A percentile compares a stretch with the other conserved stretches of the same genome.
Evolutionary conservation across 768 basidiomycete genomes (phyloP).

Genomic region (Boletus pseudopeckii): DNA sequence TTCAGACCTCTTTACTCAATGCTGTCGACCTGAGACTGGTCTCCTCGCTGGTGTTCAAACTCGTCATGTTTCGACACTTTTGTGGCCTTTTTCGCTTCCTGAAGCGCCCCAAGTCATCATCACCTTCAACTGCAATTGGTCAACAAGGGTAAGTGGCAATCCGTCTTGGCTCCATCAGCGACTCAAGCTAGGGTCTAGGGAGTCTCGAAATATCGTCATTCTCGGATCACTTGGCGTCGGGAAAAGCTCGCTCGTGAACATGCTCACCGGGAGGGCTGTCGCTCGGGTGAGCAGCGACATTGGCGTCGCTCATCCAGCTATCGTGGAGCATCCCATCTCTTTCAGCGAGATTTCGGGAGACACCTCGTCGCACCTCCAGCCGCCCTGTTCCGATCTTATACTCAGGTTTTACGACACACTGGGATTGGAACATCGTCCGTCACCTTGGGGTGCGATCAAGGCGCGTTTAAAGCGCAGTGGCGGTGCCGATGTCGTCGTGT

Average conservation of each 20-base stretch:
- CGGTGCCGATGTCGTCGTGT: constrained; percentile 31
- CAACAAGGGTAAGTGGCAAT: constrained; percentile 8
- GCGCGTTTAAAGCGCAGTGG: constrained; percentile 11
- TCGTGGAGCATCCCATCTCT: constrained; percentile 12
- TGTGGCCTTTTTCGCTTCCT: neutral
- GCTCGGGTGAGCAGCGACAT: constrained; percentile 27
- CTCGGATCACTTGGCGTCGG: constrained; percentile 30
- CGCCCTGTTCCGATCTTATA: neutral
- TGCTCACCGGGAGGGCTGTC: constrained; percentile 27
- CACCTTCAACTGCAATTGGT: neutral
- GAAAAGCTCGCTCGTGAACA: constrained; percentile 42
- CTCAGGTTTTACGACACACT: constrained; percentile 19
- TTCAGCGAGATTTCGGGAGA: neutral
- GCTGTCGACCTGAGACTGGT: neutral
- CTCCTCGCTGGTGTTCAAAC: neutral
- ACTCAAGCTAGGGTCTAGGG: constrained; percentile 1
- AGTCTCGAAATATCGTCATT: constrained; percentile 15
- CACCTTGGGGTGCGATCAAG: constrained; percentile 14
- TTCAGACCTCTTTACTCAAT: neutral
- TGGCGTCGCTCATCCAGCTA: constrained; percentile 9
- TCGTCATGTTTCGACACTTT: neutral
- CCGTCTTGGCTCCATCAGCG: neutral
- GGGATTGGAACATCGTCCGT: constrained; percentile 17
- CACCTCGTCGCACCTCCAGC: too few relatives aligned
- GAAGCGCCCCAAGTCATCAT: neutral